Percentiles rank a stretch among this genome's conserved stretches.
phyloP scores from a whole-genome alignment of 306 rosid genomes.

The Adenanthera pavonina region DNA sequence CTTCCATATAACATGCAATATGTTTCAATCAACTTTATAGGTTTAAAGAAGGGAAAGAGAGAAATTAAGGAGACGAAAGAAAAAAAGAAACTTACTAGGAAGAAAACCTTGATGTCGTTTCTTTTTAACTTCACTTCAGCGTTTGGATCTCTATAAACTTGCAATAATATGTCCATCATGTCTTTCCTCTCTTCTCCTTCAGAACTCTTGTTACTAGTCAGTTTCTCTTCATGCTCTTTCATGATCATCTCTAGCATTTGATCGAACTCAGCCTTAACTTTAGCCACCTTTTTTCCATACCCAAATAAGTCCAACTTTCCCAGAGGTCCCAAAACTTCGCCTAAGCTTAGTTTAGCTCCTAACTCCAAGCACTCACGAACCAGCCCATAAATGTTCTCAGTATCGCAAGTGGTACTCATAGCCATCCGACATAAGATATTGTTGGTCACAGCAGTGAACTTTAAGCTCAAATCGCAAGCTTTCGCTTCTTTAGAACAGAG shows the following conservation, averaged over 20 bases:
- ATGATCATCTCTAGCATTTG: slow-evolving; percentile 55
- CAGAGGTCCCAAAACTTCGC: slow-evolving; percentile 65
- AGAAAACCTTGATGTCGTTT: slow-evolving; percentile 66
- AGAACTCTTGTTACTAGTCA: neutral
- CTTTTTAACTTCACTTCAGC: slow-evolving; percentile 59
- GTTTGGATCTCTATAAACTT: slow-evolving; percentile 49
- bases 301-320: slow-evolving; percentile 68
- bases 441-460: slow-evolving; percentile 51
- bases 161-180: slow-evolving; percentile 65
- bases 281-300: slow-evolving; percentile 48
- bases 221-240: slow-evolving; percentile 57
- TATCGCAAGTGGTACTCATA: slow-evolving; percentile 60
- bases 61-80: neutral
- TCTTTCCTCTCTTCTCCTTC: slow-evolving; percentile 31
- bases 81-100: slow-evolving; percentile 53
- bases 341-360: slow-evolving; percentile 64
- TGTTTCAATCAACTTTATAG: neutral
- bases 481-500: slow-evolving; percentile 29
- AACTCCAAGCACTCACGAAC: slow-evolving; percentile 44
- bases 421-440: slow-evolving; percentile 62
- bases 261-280: slow-evolving; percentile 49
- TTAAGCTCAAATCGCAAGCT: slow-evolving; percentile 44
- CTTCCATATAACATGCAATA: slow-evolving; percentile 29
- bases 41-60: too few relatives aligned
- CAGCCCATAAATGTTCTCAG: slow-evolving; percentile 46